Evolutionary conservation across 2,329 filamentous ascomycete species (phyloP).

Genomic region (Clarireedia hainanense): DNA sequence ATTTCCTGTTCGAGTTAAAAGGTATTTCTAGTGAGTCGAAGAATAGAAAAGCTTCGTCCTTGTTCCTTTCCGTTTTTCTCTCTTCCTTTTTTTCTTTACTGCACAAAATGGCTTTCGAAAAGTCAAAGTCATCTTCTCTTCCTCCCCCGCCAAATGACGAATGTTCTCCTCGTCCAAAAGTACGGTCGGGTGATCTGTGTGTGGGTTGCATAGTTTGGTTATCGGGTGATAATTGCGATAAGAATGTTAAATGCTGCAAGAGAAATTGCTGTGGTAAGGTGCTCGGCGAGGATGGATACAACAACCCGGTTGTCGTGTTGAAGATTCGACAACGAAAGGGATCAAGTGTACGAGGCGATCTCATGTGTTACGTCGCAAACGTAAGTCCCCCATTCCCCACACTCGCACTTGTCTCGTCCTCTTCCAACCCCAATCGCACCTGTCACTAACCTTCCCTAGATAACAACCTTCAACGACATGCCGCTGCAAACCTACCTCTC

Average conservation of each 20-base stretch:
- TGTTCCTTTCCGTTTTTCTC: background rate
- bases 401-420: no score
- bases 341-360: slow-evolving; percentile 11
- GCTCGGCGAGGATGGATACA: slow-evolving; percentile 15
- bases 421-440: background rate
- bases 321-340: slow-evolving; percentile 11
- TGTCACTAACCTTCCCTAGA: background rate
- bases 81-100: background rate
- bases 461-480: slow-evolving; percentile 15
- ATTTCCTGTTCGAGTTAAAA: background rate
- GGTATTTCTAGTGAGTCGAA: background rate
- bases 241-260: slow-evolving; percentile 11
- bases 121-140: background rate
- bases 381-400: slow-evolving; percentile 1
- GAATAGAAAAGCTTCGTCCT: background rate
- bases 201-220: slow-evolving; percentile 18
- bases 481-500: slow-evolving; percentile 8
- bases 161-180: background rate
- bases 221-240: background rate
- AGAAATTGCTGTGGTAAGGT: slow-evolving; percentile 2
- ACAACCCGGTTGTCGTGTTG: slow-evolving; percentile 13
- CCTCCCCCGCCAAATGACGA: slow-evolving; percentile 1
- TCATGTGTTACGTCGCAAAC: slow-evolving; percentile 15
- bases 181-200: slow-evolving; percentile 12
- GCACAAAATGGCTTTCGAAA: background rate